A percentile compares a stretch with the other conserved stretches of the same genome.
These are phyloP conservation scores for Serendipita vermifera DNA, from an alignment of 768 basidiomycete species.

Conservation along the genomic window DNA sequence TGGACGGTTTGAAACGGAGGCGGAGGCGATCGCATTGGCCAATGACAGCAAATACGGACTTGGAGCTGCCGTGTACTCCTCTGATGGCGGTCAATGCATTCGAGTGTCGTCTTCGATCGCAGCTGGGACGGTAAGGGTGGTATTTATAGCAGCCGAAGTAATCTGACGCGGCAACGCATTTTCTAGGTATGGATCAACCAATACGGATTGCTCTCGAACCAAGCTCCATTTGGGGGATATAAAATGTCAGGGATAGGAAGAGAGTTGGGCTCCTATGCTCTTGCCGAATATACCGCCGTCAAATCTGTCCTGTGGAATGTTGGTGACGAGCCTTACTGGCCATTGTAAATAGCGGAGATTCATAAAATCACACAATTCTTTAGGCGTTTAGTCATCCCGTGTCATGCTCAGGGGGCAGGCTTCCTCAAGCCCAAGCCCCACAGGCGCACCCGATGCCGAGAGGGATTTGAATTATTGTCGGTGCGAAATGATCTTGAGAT, in stretches of 20 bases:
- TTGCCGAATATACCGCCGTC: slow-evolving; percentile 72
- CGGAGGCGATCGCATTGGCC: slow-evolving; percentile 31
- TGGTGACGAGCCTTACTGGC: slow-evolving; percentile 39
- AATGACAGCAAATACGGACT: slow-evolving; percentile 85
- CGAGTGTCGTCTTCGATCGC: slow-evolving; percentile 26
- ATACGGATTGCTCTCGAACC: slow-evolving; percentile 70
- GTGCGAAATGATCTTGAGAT: too few relatives aligned
- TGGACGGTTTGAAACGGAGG: slow-evolving; percentile 57
- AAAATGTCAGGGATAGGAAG: slow-evolving; percentile 86
- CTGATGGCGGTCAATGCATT: slow-evolving; percentile 27
- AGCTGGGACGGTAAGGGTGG: slow-evolving; percentile 27
- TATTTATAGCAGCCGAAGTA: not conserved
- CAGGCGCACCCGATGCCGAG: too few relatives aligned
- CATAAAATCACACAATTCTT: too few relatives aligned
- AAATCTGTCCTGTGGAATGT: slow-evolving; percentile 84
- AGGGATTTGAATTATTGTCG: too few relatives aligned
- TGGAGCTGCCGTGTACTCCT: slow-evolving; percentile 75
- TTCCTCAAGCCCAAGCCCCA: too few relatives aligned
- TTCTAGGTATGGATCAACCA: slow-evolving; percentile 85
- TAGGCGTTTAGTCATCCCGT: too few relatives aligned
- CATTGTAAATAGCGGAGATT: too few relatives aligned
- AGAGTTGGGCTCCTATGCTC: slow-evolving; percentile 74
- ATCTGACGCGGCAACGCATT: slow-evolving; percentile 5
- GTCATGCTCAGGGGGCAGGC: too few relatives aligned
- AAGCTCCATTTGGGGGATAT: slow-evolving; percentile 92